These are phyloP conservation scores for Copromyces sp. DNA, from an alignment of 495 filamentous ascomycete species.

Conservation along the genomic window DNA sequence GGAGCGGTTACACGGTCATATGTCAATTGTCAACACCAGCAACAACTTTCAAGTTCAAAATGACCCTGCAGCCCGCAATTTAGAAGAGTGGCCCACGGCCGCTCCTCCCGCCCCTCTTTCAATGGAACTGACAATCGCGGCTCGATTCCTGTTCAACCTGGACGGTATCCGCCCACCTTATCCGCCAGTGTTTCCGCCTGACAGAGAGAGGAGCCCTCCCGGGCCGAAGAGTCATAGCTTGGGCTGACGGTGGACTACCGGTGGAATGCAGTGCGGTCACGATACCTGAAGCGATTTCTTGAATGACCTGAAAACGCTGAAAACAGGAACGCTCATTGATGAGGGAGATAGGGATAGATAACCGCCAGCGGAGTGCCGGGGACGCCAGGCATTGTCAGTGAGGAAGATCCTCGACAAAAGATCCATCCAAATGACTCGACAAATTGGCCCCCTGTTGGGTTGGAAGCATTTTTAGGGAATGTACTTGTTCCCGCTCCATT, in stretches of 20 bases:
- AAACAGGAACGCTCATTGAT: neutral
- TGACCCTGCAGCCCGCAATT: neutral
- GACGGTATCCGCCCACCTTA: neutral
- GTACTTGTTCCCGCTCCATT: neutral
- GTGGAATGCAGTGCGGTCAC: neutral
- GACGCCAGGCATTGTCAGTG: neutral
- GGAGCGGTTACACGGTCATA: neutral
- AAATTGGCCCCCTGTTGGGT: neutral
- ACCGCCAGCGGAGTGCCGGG: neutral
- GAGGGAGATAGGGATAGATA: neutral
- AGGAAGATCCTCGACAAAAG: neutral
- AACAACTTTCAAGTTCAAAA: neutral
- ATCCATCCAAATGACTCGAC: neutral
- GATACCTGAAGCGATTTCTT: neutral
- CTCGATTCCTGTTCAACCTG: neutral
- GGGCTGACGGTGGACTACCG: neutral
- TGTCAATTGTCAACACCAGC: neutral
- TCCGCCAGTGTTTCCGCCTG: neutral
- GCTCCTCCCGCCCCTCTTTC: neutral
- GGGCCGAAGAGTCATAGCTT: neutral
- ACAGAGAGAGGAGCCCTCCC: neutral
- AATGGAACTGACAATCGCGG: neutral
- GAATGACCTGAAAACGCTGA: neutral
- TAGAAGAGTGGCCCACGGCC: neutral
- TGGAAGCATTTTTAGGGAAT: neutral